Conservation (phyloP, 2,329 filamentous ascomycete species). For the Phyllosticta citrichinensis region DNA sequence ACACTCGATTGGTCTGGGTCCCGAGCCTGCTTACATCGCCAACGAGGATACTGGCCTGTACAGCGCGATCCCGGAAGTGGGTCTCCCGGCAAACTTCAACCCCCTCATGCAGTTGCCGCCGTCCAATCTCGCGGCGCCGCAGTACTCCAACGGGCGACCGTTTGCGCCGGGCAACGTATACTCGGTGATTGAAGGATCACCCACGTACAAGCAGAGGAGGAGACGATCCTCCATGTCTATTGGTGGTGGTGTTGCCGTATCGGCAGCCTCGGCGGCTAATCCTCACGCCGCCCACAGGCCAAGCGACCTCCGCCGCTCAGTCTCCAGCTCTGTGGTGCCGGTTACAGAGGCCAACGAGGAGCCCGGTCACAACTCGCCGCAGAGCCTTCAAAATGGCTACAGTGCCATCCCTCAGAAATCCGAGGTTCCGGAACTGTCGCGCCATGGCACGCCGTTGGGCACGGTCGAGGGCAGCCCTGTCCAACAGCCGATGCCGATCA, state of each 20-base stretch:
- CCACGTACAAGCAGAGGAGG: slow-evolving; percentile 95
- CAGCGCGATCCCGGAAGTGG: slow-evolving; percentile 84
- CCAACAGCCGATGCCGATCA: slow-evolving; percentile 53
- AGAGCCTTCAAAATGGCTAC: slow-evolving; percentile 59
- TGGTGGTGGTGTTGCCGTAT: slow-evolving; percentile 61
- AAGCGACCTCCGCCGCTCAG: slow-evolving; percentile 82
- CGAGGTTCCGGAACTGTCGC: slow-evolving; percentile 63
- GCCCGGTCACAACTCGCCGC: slow-evolving; percentile 66
- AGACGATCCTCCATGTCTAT: slow-evolving; percentile 87
- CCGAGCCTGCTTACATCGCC: slow-evolving; percentile 92
- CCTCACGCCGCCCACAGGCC: slow-evolving; percentile 61
- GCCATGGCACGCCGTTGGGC: slow-evolving; percentile 82
- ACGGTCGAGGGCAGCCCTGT: slow-evolving; percentile 74
- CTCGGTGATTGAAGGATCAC: slow-evolving; percentile 93
- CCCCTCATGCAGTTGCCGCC: slow-evolving; percentile 85
- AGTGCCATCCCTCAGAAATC: slow-evolving; percentile 62
- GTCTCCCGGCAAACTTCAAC: slow-evolving; percentile 66
- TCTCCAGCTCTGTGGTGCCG: slow-evolving; percentile 77
- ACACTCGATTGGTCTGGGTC: slow-evolving; percentile 67
- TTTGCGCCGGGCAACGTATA: slow-evolving; percentile 74
- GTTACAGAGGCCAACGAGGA: slow-evolving; percentile 66
- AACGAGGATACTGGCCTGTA: slow-evolving; percentile 97
- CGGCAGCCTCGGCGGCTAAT: slow-evolving; percentile 39
- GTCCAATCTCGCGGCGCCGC: slow-evolving; percentile 69
- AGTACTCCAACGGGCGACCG: slow-evolving; percentile 63